Evolutionary conservation across 2,329 filamentous ascomycete species (phyloP).

Genomic region (Phyllosticta ampelicida): DNA sequence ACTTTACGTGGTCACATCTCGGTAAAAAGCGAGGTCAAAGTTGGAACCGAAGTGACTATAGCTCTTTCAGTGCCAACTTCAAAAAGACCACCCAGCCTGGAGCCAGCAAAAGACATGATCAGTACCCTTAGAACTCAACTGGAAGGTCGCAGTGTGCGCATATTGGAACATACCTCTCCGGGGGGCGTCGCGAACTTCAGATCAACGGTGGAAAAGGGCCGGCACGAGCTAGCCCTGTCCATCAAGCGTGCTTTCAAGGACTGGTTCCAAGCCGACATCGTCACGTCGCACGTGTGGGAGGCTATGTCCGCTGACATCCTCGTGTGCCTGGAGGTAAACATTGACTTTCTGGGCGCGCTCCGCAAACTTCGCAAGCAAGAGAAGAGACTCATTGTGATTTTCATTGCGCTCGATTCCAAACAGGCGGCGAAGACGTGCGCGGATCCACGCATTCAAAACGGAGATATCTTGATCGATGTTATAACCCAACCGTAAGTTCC

Average conservation of each 20-base stretch:
- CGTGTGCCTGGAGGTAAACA: conserved; percentile 23
- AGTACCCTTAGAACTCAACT: neutral
- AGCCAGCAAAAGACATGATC: neutral
- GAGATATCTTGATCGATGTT: conserved; percentile 24
- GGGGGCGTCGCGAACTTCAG: neutral
- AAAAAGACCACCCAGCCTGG: neutral
- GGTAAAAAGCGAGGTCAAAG: conserved; percentile 8
- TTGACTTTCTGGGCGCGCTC: conserved; percentile 21
- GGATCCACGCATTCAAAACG: conserved; percentile 20
- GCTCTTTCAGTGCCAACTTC: conserved; percentile 1
- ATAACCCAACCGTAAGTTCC: conserved; percentile 24
- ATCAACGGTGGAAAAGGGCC: neutral
- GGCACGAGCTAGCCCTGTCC: conserved; percentile 13
- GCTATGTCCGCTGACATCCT: conserved; percentile 17
- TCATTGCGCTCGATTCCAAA: conserved; percentile 23
- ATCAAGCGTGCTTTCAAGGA: conserved; percentile 15
- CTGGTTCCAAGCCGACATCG: conserved; percentile 7
- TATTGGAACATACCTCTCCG: conserved; percentile 14
- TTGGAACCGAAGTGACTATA: conserved; percentile 12
- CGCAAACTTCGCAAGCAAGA: neutral
- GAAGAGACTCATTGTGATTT: conserved; percentile 18
- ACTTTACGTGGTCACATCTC: conserved; percentile 9
- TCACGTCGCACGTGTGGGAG: neutral
- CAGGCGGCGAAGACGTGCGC: conserved; percentile 24
- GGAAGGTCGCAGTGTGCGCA: conserved; percentile 14